Conservation (phyloP, 139 green algal species). For the Ostreobium quekettii region DNA sequence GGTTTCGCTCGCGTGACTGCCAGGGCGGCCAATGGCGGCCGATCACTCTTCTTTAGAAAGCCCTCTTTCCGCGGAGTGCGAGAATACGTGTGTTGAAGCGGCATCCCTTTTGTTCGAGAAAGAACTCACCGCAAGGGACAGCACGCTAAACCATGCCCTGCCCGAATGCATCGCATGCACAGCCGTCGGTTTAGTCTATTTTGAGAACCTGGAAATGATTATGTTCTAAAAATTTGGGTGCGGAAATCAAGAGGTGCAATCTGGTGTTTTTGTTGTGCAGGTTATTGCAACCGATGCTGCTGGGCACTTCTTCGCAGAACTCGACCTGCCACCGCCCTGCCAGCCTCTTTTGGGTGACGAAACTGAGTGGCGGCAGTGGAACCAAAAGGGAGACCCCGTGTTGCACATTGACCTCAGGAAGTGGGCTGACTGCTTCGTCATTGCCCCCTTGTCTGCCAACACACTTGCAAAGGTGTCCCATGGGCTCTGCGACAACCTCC, state of each 20-base stretch:
- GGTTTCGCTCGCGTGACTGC: conserved; percentile 9
- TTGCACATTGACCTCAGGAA: conserved; percentile 88
- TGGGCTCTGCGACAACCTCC: conserved; percentile 87
- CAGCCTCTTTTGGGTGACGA: neutral
- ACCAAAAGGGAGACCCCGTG: conserved; percentile 60
- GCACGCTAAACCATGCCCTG: too few relatives aligned
- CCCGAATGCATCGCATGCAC: too few relatives aligned
- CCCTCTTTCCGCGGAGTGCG: neutral
- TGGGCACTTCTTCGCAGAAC: neutral
- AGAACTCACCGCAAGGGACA: too few relatives aligned
- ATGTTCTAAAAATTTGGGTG: neutral
- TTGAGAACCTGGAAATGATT: neutral
- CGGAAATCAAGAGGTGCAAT: neutral
- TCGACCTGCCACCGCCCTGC: neutral
- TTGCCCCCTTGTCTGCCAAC: conserved; percentile 92
- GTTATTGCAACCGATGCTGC: neutral
- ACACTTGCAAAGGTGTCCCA: conserved; percentile 77
- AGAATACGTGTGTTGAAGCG: neutral
- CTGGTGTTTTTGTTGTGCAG: neutral
- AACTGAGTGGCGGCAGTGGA: neutral
- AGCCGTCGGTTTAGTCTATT: neutral
- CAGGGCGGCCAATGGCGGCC: neutral
- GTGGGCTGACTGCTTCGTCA: conserved; percentile 79
- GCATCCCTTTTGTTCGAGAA: neutral
- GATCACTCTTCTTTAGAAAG: neutral